phyloP scores from a whole-genome alignment of 2,329 filamentous ascomycete species.

The Xylariaceae sp. region DNA sequence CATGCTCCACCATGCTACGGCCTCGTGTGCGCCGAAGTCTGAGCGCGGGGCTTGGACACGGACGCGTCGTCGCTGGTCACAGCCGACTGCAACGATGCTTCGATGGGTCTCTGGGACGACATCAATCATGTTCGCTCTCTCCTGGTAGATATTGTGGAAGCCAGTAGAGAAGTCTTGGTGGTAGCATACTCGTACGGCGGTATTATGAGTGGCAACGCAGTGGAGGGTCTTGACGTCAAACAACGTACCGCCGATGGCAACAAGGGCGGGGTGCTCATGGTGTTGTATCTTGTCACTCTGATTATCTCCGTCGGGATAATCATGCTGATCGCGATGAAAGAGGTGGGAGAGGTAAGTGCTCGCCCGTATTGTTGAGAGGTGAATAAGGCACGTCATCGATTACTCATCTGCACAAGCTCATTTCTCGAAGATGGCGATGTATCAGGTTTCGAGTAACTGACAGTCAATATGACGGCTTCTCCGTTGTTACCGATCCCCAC shows the following conservation, averaged over 20 bases:
- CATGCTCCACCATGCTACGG: constrained; percentile 9
- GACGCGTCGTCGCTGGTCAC: constrained; percentile 6
- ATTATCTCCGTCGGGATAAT: constrained; percentile 2
- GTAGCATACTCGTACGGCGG: constrained; percentile 18
- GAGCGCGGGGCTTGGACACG: constrained; percentile 7
- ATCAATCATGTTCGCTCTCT: neutral
- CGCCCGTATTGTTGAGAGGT: no score
- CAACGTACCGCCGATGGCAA: constrained; percentile 11
- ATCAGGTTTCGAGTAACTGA: no score
- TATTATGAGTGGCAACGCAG: constrained; percentile 8
- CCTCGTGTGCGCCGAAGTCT: constrained; percentile 5
- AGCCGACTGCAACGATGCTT: constrained; percentile 2
- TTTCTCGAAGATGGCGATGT: no score
- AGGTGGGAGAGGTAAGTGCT: no score
- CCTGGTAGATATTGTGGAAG: constrained; percentile 1
- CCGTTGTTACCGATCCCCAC: no score
- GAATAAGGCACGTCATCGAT: no score
- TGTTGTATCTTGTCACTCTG: constrained; percentile 16
- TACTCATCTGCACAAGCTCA: no score
- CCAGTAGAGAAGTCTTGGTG: constrained; percentile 11
- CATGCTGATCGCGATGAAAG: no score
- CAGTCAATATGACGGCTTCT: no score
- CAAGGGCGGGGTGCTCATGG: constrained; percentile 10
- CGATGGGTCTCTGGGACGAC: constrained; percentile 4
- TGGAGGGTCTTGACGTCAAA: constrained; percentile 8